These are phyloP conservation scores for Emergomyces orientalis DNA, from an alignment of 2,329 filamentous ascomycete species.

Conservation along the genomic window DNA sequence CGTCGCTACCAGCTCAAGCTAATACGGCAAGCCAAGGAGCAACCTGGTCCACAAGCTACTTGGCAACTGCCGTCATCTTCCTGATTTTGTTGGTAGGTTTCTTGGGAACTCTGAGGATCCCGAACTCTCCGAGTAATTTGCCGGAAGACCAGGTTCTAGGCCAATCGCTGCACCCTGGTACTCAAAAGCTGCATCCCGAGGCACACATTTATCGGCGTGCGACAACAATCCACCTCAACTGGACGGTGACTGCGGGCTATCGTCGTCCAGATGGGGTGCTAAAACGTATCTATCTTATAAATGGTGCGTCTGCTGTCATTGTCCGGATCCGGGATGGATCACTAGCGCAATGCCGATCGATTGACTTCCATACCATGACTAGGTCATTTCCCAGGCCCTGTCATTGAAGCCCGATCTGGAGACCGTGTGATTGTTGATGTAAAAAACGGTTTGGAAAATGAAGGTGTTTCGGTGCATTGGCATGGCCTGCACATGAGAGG, in stretches of 20 bases:
- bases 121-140: not conserved
- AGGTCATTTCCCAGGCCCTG: conserved; percentile 42
- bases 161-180: not conserved
- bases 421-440: conserved; percentile 39
- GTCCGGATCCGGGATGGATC: not conserved
- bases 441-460: conserved; percentile 32
- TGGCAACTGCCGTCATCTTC: not conserved
- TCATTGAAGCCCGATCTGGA: conserved; percentile 40
- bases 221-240: conserved; percentile 29
- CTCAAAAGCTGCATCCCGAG: conserved; percentile 32
- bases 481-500: conserved; percentile 39
- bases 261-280: conserved; percentile 43
- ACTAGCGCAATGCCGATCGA: not conserved
- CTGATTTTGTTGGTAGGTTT: not conserved
- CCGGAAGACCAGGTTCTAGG: not conserved
- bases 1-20: conserved; percentile 7
- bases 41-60: not conserved
- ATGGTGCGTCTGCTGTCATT: conserved; percentile 27
- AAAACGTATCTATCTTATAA: conserved; percentile 44
- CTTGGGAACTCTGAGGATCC: not conserved
- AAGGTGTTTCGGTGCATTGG: conserved; percentile 40
- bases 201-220: conserved; percentile 33
- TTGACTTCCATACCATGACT: not conserved
- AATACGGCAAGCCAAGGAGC: not conserved
- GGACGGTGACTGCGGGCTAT: conserved; percentile 34